Evolutionary conservation across 257 asterid genomes (phyloP).

Genomic region (Solanum stenotomum): DNA sequence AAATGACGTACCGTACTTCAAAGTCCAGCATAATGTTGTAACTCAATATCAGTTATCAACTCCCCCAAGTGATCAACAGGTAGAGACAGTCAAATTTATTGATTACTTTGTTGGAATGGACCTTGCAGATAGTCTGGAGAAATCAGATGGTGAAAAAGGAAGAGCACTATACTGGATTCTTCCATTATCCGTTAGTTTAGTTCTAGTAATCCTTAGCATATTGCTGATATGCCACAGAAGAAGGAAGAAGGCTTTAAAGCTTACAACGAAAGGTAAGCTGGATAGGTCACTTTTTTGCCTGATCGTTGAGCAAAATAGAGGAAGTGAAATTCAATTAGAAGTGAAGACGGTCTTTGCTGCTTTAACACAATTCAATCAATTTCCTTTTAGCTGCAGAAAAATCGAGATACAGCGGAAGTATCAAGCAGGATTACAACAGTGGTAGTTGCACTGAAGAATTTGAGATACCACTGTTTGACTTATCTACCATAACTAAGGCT

Average conservation of each 20-base stretch:
- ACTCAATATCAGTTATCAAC: not conserved
- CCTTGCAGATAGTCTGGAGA: not conserved
- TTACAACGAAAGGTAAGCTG: not conserved
- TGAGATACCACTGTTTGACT: conserved; percentile 32
- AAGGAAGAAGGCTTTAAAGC: not conserved
- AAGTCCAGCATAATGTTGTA: not conserved
- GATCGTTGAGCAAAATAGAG: not conserved
- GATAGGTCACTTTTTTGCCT: not conserved
- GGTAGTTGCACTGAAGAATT: conserved; percentile 9
- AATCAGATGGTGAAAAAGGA: not conserved
- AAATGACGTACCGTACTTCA: not conserved
- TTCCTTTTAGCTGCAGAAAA: not conserved
- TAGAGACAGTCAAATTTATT: not conserved
- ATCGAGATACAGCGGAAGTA: not conserved
- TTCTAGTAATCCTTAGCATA: not conserved
- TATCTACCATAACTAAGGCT: conserved; percentile 20
- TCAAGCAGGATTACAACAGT: not conserved
- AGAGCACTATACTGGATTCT: not conserved
- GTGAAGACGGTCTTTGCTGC: not conserved
- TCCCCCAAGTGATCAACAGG: not conserved
- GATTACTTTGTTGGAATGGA: not conserved
- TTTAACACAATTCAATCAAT: not conserved
- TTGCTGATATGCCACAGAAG: not conserved
- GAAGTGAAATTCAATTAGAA: not conserved
- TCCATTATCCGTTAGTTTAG: not conserved